Conservation (phyloP, 257 asterid genomes). For the Lithospermum erythrorhizon region DNA sequence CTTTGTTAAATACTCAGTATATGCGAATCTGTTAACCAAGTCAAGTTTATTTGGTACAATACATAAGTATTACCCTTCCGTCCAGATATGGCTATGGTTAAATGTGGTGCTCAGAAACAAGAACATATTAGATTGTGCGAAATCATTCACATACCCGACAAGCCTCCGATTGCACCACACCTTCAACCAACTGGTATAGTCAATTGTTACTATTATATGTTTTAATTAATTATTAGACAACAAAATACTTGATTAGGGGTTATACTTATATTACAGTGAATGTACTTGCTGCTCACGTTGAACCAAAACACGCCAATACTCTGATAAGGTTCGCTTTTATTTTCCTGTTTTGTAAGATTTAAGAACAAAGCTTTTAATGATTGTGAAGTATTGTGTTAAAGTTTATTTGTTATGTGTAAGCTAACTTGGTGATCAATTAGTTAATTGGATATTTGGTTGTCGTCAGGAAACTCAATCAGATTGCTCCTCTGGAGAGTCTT, state of each 20-base stretch:
- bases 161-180: constrained; percentile 45
- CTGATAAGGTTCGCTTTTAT: constrained; percentile 44
- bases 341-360: not conserved
- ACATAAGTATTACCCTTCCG: too few relatives aligned
- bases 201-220: constrained; percentile 1
- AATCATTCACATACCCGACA: constrained; percentile 66
- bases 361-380: too few relatives aligned
- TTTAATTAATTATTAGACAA: not conserved
- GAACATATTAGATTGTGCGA: constrained; percentile 15
- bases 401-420: too few relatives aligned
- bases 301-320: constrained; percentile 58
- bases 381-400: too few relatives aligned
- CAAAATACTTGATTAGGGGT: not conserved
- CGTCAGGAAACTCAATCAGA: constrained; percentile 57
- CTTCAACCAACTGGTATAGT: constrained; percentile 55
- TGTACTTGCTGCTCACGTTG: constrained; percentile 56
- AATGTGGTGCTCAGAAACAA: not conserved
- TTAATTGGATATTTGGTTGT: constrained; percentile 6
- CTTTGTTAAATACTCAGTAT: too few relatives aligned
- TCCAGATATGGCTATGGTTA: not conserved
- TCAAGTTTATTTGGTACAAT: too few relatives aligned
- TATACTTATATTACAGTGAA: constrained; percentile 25
- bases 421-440: not conserved
- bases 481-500: constrained; percentile 75
- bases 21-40: too few relatives aligned